These are phyloP conservation scores for Lactarius psammicola DNA, from an alignment of 768 basidiomycete genomes.

Conservation along the genomic window DNA sequence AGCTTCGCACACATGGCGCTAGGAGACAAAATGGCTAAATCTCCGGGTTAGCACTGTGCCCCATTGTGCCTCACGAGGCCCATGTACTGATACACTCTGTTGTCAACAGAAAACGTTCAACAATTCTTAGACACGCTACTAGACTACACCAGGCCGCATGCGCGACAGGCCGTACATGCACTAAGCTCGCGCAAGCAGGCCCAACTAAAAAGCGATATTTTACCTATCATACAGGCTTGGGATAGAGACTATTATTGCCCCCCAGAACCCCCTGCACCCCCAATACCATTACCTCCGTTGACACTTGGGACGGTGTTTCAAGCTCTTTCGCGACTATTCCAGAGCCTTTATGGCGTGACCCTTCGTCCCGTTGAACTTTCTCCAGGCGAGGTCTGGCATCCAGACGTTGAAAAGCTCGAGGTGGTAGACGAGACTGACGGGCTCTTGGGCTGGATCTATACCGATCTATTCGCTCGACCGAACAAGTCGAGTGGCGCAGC, in stretches of 20 bases:
- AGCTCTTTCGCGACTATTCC: constrained; percentile 88
- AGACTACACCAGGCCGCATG: constrained; percentile 75
- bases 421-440: constrained; percentile 89
- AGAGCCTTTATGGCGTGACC: constrained; percentile 81
- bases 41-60: constrained; percentile 58
- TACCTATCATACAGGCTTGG: constrained; percentile 86
- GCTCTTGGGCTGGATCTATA: constrained; percentile 90
- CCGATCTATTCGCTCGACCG: constrained; percentile 80
- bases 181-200: constrained; percentile 70
- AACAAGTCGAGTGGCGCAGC: constrained; percentile 92
- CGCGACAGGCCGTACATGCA: constrained; percentile 66
- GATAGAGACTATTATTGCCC: constrained; percentile 94
- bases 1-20: constrained; percentile 88
- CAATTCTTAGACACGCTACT: constrained; percentile 83
- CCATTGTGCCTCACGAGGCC: constrained; percentile 7
- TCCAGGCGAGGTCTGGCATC: constrained; percentile 86
- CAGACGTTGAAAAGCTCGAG: constrained; percentile 85
- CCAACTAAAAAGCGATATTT: constrained; percentile 55
- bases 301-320: constrained; percentile 90
- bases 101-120: constrained; percentile 70
- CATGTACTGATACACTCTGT: not conserved
- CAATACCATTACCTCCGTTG: constrained; percentile 67
- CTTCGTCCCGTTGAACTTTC: constrained; percentile 66
- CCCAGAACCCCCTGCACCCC: constrained; percentile 71
- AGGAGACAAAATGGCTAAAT: constrained; percentile 96